Conservation (phyloP, 2,329 filamentous ascomycete genomes). For the Escovopsis weberi region DNA sequence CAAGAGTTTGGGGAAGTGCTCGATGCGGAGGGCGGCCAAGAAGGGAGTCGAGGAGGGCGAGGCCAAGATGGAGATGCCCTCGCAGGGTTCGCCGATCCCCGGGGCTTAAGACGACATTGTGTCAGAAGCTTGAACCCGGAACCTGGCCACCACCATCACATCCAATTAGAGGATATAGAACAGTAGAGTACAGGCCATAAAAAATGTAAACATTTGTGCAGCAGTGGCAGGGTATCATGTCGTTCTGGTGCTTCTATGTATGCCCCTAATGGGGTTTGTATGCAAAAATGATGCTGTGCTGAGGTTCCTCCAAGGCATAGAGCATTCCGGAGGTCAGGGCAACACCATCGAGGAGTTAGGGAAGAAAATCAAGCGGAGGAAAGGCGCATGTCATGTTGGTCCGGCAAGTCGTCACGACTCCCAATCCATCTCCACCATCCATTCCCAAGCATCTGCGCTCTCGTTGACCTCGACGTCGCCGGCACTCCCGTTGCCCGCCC, state of each 20-base stretch:
- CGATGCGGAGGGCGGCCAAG: constrained; percentile 25
- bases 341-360: too few relatives aligned
- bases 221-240: too few relatives aligned
- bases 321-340: too few relatives aligned
- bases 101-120: too few relatives aligned
- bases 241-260: background rate
- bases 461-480: constrained; percentile 2
- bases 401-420: constrained; percentile 11
- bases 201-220: too few relatives aligned
- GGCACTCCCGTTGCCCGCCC: constrained; percentile 19
- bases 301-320: too few relatives aligned
- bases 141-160: background rate
- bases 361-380: too few relatives aligned
- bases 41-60: constrained; percentile 12
- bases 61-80: constrained; percentile 1
- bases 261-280: background rate
- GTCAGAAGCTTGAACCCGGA: too few relatives aligned
- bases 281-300: background rate
- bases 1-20: constrained; percentile 23
- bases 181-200: too few relatives aligned
- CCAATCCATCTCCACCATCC: constrained; percentile 29
- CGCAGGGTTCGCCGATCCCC: background rate
- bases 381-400: too few relatives aligned
- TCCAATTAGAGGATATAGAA: background rate
- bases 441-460: constrained; percentile 18